A percentile compares a stretch with the other conserved stretches of the same genome.
phyloP scores from a whole-genome alignment of 2,329 filamentous ascomycete genomes.

The Fulvia fulva region DNA sequence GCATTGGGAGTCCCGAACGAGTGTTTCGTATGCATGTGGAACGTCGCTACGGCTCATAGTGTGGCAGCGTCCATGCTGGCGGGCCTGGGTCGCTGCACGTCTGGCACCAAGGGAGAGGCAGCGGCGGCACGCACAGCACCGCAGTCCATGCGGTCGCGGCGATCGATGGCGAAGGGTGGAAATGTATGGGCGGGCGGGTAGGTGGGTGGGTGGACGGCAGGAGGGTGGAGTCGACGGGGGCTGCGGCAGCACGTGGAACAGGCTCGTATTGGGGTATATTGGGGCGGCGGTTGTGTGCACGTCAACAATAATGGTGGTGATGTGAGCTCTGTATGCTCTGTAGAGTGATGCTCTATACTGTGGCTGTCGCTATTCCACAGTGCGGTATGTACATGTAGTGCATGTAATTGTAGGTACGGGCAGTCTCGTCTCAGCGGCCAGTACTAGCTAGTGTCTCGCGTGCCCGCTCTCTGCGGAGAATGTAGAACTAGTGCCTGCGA shows the following conservation, averaged over 20 bases:
- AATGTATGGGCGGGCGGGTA: background rate
- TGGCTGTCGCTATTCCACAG: no score
- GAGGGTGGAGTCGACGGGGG: background rate
- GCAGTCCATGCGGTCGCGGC: conserved; percentile 5
- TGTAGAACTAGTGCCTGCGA: no score
- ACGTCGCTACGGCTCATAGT: conserved; percentile 27
- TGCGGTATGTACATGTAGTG: no score
- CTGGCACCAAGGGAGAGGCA: conserved; percentile 7
- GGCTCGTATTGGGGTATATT: background rate
- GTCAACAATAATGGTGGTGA: no score
- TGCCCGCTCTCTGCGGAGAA: no score
- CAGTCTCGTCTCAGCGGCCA: no score
- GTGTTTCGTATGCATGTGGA: conserved; percentile 22
- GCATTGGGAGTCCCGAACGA: conserved; percentile 28
- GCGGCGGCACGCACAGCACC: conserved; percentile 6
- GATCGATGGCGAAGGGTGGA: conserved; percentile 3
- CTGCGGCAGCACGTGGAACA: background rate
- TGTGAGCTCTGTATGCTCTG: no score
- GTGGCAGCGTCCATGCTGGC: conserved; percentile 23
- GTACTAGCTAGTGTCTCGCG: no score
- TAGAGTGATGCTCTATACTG: no score
- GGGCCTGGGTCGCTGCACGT: conserved; percentile 11
- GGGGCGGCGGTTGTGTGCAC: background rate
- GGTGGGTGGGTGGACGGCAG: no score
- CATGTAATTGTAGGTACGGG: no score